phyloP scores from a whole-genome alignment of 805 yeast species.

The Limtongia smithiae region DNA sequence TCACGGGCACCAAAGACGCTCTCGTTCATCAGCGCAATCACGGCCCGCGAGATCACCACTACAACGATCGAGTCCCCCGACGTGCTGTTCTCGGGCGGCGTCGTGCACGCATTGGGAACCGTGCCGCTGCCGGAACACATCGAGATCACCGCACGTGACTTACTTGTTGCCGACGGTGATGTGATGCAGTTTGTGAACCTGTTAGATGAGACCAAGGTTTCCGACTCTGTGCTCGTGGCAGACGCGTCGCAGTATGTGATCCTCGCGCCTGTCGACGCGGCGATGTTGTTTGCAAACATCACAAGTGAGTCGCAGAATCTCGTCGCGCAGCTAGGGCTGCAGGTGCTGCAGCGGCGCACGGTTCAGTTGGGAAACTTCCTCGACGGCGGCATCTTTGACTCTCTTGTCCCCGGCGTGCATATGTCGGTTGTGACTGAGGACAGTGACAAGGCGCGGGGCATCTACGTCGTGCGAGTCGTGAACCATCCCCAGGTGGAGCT shows the following conservation, averaged over 20 bases:
- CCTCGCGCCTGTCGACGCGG: constrained; percentile 19
- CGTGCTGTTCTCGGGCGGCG: constrained; percentile 20
- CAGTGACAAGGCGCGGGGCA: not conserved
- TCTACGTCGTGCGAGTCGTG: constrained; percentile 1
- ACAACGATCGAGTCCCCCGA: constrained; percentile 1
- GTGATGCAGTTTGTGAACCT: constrained; percentile 14
- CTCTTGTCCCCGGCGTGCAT: constrained; percentile 15
- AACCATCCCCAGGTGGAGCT: not conserved
- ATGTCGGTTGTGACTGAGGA: not conserved
- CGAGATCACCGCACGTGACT: constrained; percentile 19
- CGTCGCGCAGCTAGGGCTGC: constrained; percentile 17
- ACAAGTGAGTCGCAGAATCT: constrained; percentile 12
- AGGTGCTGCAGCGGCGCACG: constrained; percentile 14
- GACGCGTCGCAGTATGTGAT: constrained; percentile 16
- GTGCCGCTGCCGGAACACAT: constrained; percentile 23
- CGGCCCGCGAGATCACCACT: not conserved
- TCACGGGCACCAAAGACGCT: not conserved
- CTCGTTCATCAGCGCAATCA: not conserved
- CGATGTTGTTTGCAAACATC: constrained; percentile 5
- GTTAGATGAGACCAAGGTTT: constrained; percentile 12
- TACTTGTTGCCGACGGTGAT: constrained; percentile 12
- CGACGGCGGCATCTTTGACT: constrained; percentile 12
- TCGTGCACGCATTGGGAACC: constrained; percentile 13
- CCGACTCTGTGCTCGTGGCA: constrained; percentile 1
- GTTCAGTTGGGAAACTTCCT: constrained; percentile 6